Conservation (phyloP, 768 basidiomycete species). For the Boletus subparvulus region DNA sequence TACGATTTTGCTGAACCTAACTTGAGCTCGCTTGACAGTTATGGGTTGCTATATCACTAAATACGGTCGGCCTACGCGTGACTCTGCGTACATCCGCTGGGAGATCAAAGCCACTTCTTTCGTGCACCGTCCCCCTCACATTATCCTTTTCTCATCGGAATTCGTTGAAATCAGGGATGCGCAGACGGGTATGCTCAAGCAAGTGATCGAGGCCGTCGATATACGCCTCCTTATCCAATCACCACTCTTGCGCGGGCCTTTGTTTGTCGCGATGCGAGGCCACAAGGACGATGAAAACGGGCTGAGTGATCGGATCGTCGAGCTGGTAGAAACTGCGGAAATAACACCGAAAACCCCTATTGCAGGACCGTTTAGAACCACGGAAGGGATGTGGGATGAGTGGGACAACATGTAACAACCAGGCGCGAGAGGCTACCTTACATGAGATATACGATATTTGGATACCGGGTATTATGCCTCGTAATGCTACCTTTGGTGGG, state of each 20-base stretch:
- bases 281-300: constrained; percentile 55
- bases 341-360: constrained; percentile 39
- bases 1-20: not conserved
- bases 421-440: not conserved
- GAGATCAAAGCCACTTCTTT: constrained; percentile 67
- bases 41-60: constrained; percentile 77
- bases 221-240: constrained; percentile 60
- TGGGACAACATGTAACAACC: constrained; percentile 65
- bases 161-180: constrained; percentile 76
- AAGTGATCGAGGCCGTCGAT: constrained; percentile 75
- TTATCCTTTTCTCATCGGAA: constrained; percentile 71
- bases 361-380: constrained; percentile 10
- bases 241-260: constrained; percentile 37
- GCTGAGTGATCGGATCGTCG: constrained; percentile 60
- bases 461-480: constrained; percentile 11
- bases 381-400: constrained; percentile 58
- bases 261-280: constrained; percentile 67
- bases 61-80: constrained; percentile 62
- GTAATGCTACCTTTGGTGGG: constrained; percentile 3
- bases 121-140: constrained; percentile 56
- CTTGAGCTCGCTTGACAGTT: constrained; percentile 39
- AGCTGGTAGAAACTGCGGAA: constrained; percentile 69
- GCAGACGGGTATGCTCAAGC: constrained; percentile 66
- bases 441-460: not conserved
- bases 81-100: constrained; percentile 70